These are phyloP conservation scores for Agroathelia rolfsii DNA, from an alignment of 1,284 basidiomycete genomes.

Conservation along the genomic window DNA sequence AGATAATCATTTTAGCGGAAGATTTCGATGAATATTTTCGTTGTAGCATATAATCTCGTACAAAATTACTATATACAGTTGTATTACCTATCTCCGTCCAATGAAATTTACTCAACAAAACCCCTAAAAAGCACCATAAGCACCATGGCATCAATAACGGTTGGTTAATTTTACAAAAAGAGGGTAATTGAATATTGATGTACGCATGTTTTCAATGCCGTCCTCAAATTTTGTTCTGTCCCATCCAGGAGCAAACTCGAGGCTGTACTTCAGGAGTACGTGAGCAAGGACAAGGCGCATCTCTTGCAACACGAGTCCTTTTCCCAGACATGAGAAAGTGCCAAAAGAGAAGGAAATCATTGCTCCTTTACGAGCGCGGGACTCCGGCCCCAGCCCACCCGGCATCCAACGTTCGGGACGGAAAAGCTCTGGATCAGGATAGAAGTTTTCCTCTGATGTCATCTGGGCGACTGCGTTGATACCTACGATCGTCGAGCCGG, in stretches of 20 bases:
- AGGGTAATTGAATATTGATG: slow-evolving; percentile 11
- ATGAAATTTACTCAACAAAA: too few relatives aligned
- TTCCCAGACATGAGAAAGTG: slow-evolving; percentile 16
- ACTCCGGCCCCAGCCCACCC: slow-evolving; percentile 10
- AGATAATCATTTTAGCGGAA: too few relatives aligned
- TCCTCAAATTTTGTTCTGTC: slow-evolving; percentile 9
- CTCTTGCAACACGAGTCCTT: slow-evolving; percentile 15
- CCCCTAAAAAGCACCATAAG: too few relatives aligned
- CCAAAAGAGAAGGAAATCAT: slow-evolving; percentile 14
- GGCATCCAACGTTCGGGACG: slow-evolving; percentile 12
- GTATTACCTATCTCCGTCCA: too few relatives aligned
- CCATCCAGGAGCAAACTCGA: slow-evolving; percentile 10
- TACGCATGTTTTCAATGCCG: slow-evolving; percentile 13
- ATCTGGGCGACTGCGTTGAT: slow-evolving; percentile 17
- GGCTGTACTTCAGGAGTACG: slow-evolving; percentile 12
- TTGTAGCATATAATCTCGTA: too few relatives aligned
- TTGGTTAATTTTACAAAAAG: too few relatives aligned
- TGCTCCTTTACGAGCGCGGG: slow-evolving; percentile 6
- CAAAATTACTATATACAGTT: too few relatives aligned
- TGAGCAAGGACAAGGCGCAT: slow-evolving; percentile 14
- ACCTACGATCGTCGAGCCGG: slow-evolving; percentile 17
- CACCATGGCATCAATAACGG: too few relatives aligned
- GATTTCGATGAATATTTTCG: too few relatives aligned
- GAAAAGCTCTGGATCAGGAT: slow-evolving; percentile 11
- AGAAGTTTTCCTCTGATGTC: slow-evolving; percentile 10